Percentiles rank a stretch among this genome's conserved stretches.
Conservation (phyloP, 805 yeast species). For the Cyberlindnera bimundalis region DNA sequence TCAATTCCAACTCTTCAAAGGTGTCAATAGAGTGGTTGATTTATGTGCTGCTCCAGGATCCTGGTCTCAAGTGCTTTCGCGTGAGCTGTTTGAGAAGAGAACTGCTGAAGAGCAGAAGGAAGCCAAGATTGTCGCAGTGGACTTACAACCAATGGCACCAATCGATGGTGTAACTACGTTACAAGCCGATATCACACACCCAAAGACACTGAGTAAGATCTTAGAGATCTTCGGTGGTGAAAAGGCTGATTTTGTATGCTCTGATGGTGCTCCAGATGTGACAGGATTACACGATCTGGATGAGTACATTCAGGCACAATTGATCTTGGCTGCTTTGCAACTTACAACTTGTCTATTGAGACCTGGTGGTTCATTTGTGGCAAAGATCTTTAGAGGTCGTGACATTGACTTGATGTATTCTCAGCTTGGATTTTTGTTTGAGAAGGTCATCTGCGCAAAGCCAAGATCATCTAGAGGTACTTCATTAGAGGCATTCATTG, state of each 20-base stretch:
- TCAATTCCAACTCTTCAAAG: conserved; percentile 73
- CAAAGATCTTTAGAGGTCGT: conserved; percentile 93
- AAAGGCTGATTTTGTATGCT: conserved; percentile 91
- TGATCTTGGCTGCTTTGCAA: conserved; percentile 86
- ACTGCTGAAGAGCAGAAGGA: conserved; percentile 30
- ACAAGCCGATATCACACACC: conserved; percentile 98
- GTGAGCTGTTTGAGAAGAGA: conserved; percentile 52
- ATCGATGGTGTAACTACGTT: conserved; percentile 85
- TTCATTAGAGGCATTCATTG: conserved; percentile 89
- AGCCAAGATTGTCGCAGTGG: conserved; percentile 88
- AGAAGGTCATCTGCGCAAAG: conserved; percentile 88
- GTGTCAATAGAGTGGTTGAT: conserved; percentile 83
- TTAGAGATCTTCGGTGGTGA: conserved; percentile 83
- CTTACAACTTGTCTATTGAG: conserved; percentile 84
- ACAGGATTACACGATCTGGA: conserved; percentile 96
- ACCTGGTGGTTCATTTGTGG: conserved; percentile 91
- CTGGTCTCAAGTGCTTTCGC: conserved; percentile 92
- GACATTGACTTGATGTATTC: conserved; percentile 92
- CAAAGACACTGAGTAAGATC: conserved; percentile 75
- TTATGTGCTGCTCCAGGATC: conserved; percentile 97
- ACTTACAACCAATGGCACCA: conserved; percentile 96
- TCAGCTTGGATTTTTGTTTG: conserved; percentile 85
- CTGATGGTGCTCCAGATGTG: conserved; percentile 99
- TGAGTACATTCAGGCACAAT: conserved; percentile 94
- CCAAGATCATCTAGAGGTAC: conserved; percentile 96